phyloP scores from a whole-genome alignment of 768 basidiomycete species.

The Galerina marginata region DNA sequence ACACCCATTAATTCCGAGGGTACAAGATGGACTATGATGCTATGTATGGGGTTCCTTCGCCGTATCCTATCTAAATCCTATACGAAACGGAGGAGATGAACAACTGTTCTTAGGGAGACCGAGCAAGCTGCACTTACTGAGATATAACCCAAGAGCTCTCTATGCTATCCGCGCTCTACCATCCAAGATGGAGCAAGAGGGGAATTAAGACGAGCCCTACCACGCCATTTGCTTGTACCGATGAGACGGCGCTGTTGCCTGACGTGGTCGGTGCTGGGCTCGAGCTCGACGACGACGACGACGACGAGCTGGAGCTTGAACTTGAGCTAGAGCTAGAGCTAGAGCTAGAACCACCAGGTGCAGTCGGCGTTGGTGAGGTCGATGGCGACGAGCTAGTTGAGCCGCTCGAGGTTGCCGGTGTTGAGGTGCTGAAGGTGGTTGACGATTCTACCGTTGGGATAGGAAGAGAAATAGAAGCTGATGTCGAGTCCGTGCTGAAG shows the following conservation, averaged over 20 bases:
- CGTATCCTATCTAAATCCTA: too few relatives aligned
- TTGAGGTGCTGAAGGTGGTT: too few relatives aligned
- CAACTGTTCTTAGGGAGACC: too few relatives aligned
- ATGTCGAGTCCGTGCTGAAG: too few relatives aligned
- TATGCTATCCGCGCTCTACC: background rate
- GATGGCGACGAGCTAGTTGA: background rate
- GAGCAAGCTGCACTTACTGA: too few relatives aligned
- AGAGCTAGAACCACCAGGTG: background rate
- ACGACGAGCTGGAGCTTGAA: background rate
- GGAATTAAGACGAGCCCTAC: slow-evolving; percentile 2
- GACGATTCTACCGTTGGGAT: too few relatives aligned
- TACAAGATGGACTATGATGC: too few relatives aligned
- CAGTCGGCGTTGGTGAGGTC: background rate
- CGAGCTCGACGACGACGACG: background rate
- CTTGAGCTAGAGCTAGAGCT: background rate
- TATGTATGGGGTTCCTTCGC: too few relatives aligned
- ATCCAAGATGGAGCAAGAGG: background rate
- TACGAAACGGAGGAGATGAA: too few relatives aligned
- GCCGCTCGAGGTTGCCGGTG: background rate
- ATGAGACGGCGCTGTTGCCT: background rate
- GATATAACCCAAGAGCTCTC: too few relatives aligned
- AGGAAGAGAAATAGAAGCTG: too few relatives aligned
- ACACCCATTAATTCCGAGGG: too few relatives aligned
- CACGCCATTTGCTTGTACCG: background rate
- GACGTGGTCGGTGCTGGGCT: background rate